Conservation (phyloP, 495 filamentous ascomycete genomes). For the Xylaria cubensis region DNA sequence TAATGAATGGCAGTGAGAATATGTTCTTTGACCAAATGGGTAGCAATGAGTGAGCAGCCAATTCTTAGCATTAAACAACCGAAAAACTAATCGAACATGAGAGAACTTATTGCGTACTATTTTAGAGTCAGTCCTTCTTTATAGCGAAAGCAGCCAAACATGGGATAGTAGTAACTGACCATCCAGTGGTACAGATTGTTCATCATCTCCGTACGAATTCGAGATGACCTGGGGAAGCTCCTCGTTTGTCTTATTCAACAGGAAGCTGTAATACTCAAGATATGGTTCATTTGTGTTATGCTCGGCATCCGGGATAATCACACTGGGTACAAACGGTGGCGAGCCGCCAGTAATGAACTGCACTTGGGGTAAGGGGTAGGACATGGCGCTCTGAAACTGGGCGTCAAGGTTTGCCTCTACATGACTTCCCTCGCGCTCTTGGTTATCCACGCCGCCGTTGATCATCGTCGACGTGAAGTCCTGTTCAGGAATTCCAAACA, state of each 20-base stretch:
- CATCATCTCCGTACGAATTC: constrained; percentile 75
- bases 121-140: background rate
- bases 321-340: constrained; percentile 64
- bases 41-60: background rate
- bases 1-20: constrained; percentile 19
- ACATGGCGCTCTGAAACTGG: constrained; percentile 67
- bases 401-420: constrained; percentile 75
- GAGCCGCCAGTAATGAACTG: constrained; percentile 70
- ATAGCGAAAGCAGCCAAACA: background rate
- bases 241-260: constrained; percentile 31
- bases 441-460: constrained; percentile 59
- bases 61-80: background rate
- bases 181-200: constrained; percentile 50
- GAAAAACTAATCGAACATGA: background rate
- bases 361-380: constrained; percentile 61
- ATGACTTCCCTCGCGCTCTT: constrained; percentile 45
- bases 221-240: constrained; percentile 73
- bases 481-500: constrained; percentile 45
- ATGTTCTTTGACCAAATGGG: background rate
- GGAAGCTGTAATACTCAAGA: constrained; percentile 64
- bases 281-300: constrained; percentile 74
- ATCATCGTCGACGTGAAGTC: constrained; percentile 62
- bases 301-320: constrained; percentile 56
- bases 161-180: background rate
- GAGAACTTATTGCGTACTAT: constrained; percentile 8